Conservation (phyloP, 306 rosid genomes). For the Vigna trinervia region DNA sequence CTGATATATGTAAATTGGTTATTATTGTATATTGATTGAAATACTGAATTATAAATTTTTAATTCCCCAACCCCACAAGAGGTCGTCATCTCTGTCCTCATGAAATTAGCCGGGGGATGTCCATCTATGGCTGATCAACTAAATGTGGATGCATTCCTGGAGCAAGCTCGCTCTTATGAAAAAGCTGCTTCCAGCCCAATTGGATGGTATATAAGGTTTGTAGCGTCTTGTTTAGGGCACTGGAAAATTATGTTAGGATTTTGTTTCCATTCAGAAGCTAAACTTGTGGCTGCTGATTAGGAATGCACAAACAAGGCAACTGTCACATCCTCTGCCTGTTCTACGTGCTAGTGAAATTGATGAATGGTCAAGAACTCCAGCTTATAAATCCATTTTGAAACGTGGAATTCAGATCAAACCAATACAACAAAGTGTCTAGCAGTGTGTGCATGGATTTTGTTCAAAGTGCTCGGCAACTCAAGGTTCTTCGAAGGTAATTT, state of each 20-base stretch:
- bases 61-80: slow-evolving; percentile 68
- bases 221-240: neutral
- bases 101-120: slow-evolving; percentile 98
- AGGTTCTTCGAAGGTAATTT: slow-evolving; percentile 45
- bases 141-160: slow-evolving; percentile 93
- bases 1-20: slow-evolving; percentile 14
- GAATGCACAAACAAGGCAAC: slow-evolving; percentile 95
- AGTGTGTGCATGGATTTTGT: slow-evolving; percentile 12
- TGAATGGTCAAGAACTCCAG: slow-evolving; percentile 87
- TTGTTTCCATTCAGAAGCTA: slow-evolving; percentile 33
- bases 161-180: slow-evolving; percentile 97
- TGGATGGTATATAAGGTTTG: slow-evolving; percentile 95
- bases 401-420: slow-evolving; percentile 58
- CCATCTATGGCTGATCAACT: slow-evolving; percentile 97
- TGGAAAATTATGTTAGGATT: slow-evolving; percentile 20
- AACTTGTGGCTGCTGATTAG: slow-evolving; percentile 53
- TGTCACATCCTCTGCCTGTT: slow-evolving; percentile 93
- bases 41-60: slow-evolving; percentile 47
- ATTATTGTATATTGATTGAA: slow-evolving; percentile 29
- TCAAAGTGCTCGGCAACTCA: slow-evolving; percentile 38
- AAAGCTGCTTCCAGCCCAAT: slow-evolving; percentile 95
- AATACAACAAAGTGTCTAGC: slow-evolving; percentile 49
- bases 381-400: slow-evolving; percentile 65
- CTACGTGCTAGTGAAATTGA: slow-evolving; percentile 96
- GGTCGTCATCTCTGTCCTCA: slow-evolving; percentile 97